Evolutionary conservation across 805 yeast genomes (phyloP), one percentile per base, ranked within the genome.

Genomic region (Suhomyces vadensis): DNA sequence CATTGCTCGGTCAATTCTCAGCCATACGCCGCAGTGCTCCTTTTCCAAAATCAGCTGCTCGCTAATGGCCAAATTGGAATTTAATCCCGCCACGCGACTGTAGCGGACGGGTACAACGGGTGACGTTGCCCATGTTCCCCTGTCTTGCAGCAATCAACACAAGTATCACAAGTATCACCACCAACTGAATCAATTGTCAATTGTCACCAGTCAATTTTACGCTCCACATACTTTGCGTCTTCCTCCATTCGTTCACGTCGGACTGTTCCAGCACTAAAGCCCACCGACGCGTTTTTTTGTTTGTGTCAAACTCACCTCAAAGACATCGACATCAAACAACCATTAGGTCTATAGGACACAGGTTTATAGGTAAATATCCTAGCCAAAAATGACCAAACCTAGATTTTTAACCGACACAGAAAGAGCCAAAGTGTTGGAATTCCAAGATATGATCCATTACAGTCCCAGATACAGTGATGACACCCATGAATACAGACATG

Each of bases 401-500:
- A 80, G 98, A 61, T 84, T 83, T 57, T 77, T 94, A 41, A 76
- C 94, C 1, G 92, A 87, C 29, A 73, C 82, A 22, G 99, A 94
- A 63, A 74, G 95, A 51, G 88, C 90, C 26, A 82, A 92, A 41
- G 84, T 92, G 31, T 80, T 86, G 55, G 96, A 92, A 61, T 94
- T 89, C 61, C 95, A 87, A 61, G 98, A 94, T 44, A 80, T 85
- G 65, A 94, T 94, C 56, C 97, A 94, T 65, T 94, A 94, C 63
- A 88, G 97, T 7, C 94, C 95, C 45, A 74, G 96, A 57, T 94
- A 92, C 68, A 82, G 90, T 17, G 99, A 94, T 60, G 98, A 92
- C 60, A 78, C 83, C 35, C 85, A 79, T 60, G 99, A 94, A 71
- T 94, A 92, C 66, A 76, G 99, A 63, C 99, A 94, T 63, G 99